Evolutionary conservation across 2,329 filamentous ascomycete genomes (phyloP).

Genomic region (Ampelomyces quisqualis): DNA sequence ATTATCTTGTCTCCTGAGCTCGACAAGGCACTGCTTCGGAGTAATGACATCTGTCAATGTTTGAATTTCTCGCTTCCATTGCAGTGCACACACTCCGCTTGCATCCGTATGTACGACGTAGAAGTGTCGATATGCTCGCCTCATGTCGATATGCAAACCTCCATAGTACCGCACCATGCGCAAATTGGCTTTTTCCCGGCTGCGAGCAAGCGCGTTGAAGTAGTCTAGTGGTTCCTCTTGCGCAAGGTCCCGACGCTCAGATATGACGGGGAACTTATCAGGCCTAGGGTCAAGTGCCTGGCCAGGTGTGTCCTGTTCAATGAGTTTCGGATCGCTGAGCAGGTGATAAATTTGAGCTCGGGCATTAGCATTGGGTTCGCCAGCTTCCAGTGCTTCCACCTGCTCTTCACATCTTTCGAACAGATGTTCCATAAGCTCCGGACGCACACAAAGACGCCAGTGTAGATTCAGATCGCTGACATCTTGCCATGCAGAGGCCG

Average conservation of each 20-base stretch:
- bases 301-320: constrained; percentile 27
- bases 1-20: constrained; percentile 19
- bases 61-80: constrained; percentile 27
- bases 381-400: constrained; percentile 16
- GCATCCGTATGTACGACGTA: constrained; percentile 38
- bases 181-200: constrained; percentile 26
- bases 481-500: constrained; percentile 16
- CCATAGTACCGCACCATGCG: constrained; percentile 32
- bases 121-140: constrained; percentile 34
- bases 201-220: constrained; percentile 21
- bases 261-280: constrained; percentile 37
- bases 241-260: constrained; percentile 23
- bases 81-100: constrained; percentile 7
- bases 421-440: constrained; percentile 33
- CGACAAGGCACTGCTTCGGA: constrained; percentile 28
- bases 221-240: constrained; percentile 24
- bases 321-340: constrained; percentile 21
- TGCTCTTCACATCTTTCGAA: constrained; percentile 23
- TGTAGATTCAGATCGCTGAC: constrained; percentile 26
- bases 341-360: constrained; percentile 28
- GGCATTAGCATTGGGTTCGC: constrained; percentile 11
- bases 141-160: constrained; percentile 21
- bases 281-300: constrained; percentile 8
- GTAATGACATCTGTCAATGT: constrained; percentile 34
- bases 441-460: constrained; percentile 38